phyloP scores from a whole-genome alignment of 164 flowering plant genomes.

The Dillenia turbinata region DNA sequence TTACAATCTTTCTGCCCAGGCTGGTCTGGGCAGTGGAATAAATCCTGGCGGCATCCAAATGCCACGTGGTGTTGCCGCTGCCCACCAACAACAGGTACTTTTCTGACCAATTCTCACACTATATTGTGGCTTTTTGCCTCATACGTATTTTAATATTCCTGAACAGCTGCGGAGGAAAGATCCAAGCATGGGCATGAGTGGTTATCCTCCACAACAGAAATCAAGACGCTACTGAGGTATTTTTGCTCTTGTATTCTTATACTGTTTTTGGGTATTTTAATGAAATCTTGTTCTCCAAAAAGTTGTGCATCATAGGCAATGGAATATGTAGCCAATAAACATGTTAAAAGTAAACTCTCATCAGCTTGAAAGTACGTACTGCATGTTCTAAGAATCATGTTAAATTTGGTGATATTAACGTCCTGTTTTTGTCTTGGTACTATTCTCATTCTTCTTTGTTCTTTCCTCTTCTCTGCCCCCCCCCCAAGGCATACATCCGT shows the following conservation, averaged over 20 bases:
- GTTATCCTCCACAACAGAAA: slow-evolving; percentile 83
- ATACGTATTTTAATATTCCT: slow-evolving; percentile 5
- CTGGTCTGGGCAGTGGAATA: slow-evolving; percentile 72
- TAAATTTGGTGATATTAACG: too few species aligned
- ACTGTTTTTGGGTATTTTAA: too few species aligned
- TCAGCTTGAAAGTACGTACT: too few species aligned
- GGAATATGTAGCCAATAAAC: too few species aligned
- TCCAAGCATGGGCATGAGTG: slow-evolving; percentile 78
- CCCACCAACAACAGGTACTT: slow-evolving; percentile 73
- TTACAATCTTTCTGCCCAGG: slow-evolving; percentile 81
- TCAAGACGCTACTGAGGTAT: slow-evolving; percentile 63
- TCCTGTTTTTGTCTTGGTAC: too few species aligned
- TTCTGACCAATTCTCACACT: neutral
- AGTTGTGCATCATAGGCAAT: too few species aligned
- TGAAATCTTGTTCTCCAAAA: too few species aligned
- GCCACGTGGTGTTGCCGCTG: slow-evolving; percentile 66
- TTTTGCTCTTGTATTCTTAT: neutral
- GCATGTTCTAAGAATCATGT: too few species aligned
- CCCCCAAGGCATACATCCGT: too few species aligned
- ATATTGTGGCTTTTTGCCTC: neutral
- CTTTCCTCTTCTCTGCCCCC: too few species aligned
- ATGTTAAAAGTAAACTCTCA: too few species aligned
- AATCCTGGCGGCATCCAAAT: slow-evolving; percentile 76
- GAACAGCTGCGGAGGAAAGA: slow-evolving; percentile 84
- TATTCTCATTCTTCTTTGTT: too few species aligned